A percentile compares a stretch with the other conserved stretches of the same genome.
Conservation (phyloP, 306 rosid species). For the Lathyrus oleraceus region DNA sequence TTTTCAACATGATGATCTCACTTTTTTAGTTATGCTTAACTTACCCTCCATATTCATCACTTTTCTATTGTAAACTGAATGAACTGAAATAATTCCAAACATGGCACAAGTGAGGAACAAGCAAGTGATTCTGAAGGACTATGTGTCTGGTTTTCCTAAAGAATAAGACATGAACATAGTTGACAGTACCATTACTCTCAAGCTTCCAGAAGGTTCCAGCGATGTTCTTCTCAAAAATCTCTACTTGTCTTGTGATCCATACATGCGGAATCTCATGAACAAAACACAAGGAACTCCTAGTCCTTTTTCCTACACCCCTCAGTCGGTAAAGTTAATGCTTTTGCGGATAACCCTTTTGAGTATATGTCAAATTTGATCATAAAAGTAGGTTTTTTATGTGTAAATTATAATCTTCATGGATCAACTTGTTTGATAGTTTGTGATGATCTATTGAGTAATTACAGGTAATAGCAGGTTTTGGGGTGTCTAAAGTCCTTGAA, state of each 20-base stretch:
- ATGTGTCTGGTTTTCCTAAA: too few species aligned
- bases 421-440: too few species aligned
- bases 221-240: too few species aligned
- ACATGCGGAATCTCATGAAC: conserved; percentile 38
- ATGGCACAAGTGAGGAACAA: too few species aligned
- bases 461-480: conserved; percentile 34
- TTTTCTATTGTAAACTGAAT: background rate
- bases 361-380: too few species aligned
- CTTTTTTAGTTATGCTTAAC: background rate
- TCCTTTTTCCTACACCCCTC: conserved; percentile 19
- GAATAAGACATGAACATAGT: too few species aligned
- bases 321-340: conserved; percentile 17
- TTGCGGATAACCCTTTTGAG: background rate
- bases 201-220: too few species aligned
- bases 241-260: conserved; percentile 41
- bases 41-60: background rate
- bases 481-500: conserved; percentile 41
- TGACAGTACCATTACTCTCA: too few species aligned
- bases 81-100: background rate
- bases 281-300: background rate
- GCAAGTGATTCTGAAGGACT: too few species aligned
- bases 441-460: background rate
- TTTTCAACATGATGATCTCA: background rate
- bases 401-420: too few species aligned
- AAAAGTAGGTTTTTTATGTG: too few species aligned